These are phyloP conservation scores for Zygnema circumcarinatum DNA, from an alignment of 139 green algal species.

Conservation along the genomic window DNA sequence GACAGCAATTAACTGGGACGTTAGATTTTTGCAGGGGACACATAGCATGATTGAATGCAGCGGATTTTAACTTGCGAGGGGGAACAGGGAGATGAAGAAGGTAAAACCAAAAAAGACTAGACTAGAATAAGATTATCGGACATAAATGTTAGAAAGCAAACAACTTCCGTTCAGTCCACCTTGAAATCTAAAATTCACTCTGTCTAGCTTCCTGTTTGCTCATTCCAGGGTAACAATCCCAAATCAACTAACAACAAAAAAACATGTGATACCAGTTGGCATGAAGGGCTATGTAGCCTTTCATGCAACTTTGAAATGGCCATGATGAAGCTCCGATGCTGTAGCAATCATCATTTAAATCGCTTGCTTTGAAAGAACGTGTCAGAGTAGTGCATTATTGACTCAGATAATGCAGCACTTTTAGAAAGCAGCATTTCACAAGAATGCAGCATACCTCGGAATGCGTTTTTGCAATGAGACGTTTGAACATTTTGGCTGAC, in stretches of 20 bases:
- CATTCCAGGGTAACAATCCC: no score
- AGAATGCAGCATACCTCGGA: neutral
- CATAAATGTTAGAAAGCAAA: no score
- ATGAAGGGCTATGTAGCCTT: neutral
- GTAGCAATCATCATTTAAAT: neutral
- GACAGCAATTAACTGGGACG: no score
- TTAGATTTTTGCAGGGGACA: neutral
- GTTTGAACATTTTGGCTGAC: slow-evolving; percentile 4
- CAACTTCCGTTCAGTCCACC: no score
- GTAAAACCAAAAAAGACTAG: neutral
- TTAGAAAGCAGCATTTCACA: neutral
- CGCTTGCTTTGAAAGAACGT: neutral
- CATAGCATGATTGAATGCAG: neutral
- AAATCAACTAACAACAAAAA: no score
- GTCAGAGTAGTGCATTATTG: neutral
- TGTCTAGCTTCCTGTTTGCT: no score
- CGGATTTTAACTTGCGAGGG: neutral
- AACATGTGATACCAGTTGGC: neutral
- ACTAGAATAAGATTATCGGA: no score
- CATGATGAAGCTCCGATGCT: neutral
- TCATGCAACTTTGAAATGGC: neutral
- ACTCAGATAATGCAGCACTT: no score
- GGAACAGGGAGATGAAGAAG: neutral
- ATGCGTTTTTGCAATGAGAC: neutral
- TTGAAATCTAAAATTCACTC: no score